Conservation (phyloP, 2,329 filamentous ascomycete genomes). For the Lasiodiplodia sp. region DNA sequence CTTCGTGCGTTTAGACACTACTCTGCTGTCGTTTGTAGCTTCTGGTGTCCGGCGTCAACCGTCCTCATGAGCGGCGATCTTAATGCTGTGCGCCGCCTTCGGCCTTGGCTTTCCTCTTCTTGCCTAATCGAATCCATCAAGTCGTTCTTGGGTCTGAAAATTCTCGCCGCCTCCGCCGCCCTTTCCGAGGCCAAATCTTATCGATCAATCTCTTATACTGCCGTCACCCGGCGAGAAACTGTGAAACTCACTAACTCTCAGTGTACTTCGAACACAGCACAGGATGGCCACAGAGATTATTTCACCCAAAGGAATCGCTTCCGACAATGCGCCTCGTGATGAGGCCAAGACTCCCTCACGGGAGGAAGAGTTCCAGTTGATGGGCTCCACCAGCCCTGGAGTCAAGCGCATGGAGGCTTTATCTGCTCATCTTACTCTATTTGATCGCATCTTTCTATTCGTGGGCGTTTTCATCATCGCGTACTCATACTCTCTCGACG, state of each 20-base stretch:
- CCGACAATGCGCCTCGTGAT: neutral
- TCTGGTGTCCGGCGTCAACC: neutral
- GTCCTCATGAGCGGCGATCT: neutral
- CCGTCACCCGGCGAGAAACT: neutral
- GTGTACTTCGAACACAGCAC: neutral
- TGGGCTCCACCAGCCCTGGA: conserved; percentile 55
- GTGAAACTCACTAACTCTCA: neutral
- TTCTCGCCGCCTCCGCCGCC: conserved; percentile 18
- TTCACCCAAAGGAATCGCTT: neutral
- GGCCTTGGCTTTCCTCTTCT: conserved; percentile 17
- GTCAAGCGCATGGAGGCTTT: conserved; percentile 68
- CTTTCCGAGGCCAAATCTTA: conserved; percentile 3
- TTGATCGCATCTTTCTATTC: conserved; percentile 66
- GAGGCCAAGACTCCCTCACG: conserved; percentile 17
- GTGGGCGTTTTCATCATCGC: conserved; percentile 67
- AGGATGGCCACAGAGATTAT: conserved; percentile 13
- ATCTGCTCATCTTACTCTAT: conserved; percentile 57
- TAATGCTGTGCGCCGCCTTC: neutral
- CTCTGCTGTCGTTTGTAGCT: no score
- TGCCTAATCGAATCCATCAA: conserved; percentile 11
- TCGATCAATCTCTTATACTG: conserved; percentile 24
- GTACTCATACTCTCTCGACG: conserved; percentile 70
- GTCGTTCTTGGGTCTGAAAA: conserved; percentile 5
- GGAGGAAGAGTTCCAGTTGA: conserved; percentile 33
- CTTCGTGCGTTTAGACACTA: neutral